Conservation (phyloP, 1,284 basidiomycete species). For the Sphagnurus paluster region DNA sequence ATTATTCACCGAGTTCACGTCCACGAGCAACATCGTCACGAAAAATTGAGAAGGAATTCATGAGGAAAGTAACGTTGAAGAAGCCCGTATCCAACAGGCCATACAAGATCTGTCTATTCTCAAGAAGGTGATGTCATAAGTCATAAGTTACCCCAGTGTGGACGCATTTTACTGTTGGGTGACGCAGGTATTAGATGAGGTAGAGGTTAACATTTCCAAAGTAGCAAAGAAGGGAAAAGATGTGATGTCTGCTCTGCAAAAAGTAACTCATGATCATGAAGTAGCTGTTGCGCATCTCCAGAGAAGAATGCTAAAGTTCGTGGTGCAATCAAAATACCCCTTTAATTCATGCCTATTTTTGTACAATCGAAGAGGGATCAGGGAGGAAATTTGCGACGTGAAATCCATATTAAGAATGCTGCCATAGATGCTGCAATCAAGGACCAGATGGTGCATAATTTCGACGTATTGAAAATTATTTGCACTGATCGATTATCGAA, state of each 20-base stretch:
- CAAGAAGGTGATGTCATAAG: slow-evolving; percentile 48
- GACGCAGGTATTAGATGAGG: slow-evolving; percentile 42
- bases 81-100: slow-evolving; percentile 42
- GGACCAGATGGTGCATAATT: slow-evolving; percentile 12
- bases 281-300: slow-evolving; percentile 41
- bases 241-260: slow-evolving; percentile 43
- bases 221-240: slow-evolving; percentile 47
- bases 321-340: not conserved
- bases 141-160: slow-evolving; percentile 40
- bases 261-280: slow-evolving; percentile 51
- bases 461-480: too few relatives aligned
- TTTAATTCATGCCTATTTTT: not conserved
- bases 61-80: slow-evolving; percentile 47
- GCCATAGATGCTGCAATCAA: slow-evolving; percentile 8
- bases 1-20: slow-evolving; percentile 2
- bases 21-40: slow-evolving; percentile 16
- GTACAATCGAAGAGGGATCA: slow-evolving; percentile 14
- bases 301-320: slow-evolving; percentile 33
- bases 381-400: slow-evolving; percentile 16
- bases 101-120: slow-evolving; percentile 46
- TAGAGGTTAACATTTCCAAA: slow-evolving; percentile 45
- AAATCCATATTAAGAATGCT: slow-evolving; percentile 15
- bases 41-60: slow-evolving; percentile 50
- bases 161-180: slow-evolving; percentile 1
- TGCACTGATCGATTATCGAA: too few relatives aligned